Evolutionary conservation across 495 filamentous ascomycete species (phyloP).

Genomic region (Bombardia bombarda): DNA sequence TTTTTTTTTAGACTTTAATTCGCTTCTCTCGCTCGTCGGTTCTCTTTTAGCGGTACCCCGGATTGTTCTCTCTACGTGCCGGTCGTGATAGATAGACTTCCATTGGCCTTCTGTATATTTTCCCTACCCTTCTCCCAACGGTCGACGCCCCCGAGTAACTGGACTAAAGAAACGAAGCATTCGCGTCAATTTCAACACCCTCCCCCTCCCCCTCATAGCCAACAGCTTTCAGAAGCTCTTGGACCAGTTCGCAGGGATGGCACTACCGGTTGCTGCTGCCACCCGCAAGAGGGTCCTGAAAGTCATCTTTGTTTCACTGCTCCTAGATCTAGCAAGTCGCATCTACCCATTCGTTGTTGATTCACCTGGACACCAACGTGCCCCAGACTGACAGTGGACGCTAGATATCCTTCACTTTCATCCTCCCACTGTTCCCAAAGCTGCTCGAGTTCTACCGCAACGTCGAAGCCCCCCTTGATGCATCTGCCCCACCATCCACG

Average conservation of each 20-base stretch:
- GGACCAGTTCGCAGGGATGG: slow-evolving; percentile 23
- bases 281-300: slow-evolving; percentile 74
- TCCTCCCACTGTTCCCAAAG: slow-evolving; percentile 90
- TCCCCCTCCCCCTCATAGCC: slow-evolving; percentile 1
- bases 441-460: slow-evolving; percentile 92
- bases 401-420: slow-evolving; percentile 69
- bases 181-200: neutral
- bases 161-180: no score
- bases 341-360: neutral
- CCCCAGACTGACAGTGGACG: slow-evolving; percentile 10
- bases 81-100: slow-evolving; percentile 7
- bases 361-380: slow-evolving; percentile 21
- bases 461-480: slow-evolving; percentile 48
- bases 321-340: slow-evolving; percentile 43
- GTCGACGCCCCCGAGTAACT: no score
- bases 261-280: slow-evolving; percentile 33
- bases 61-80: slow-evolving; percentile 6
- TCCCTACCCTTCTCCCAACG: no score
- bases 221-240: neutral
- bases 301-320: slow-evolving; percentile 54
- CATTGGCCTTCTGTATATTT: no score
- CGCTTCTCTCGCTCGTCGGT: neutral
- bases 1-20: neutral
- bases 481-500: slow-evolving; percentile 35
- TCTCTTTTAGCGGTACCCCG: neutral